Conservation (phyloP, 805 yeast species). For the Kockiozyma suomiensis region DNA sequence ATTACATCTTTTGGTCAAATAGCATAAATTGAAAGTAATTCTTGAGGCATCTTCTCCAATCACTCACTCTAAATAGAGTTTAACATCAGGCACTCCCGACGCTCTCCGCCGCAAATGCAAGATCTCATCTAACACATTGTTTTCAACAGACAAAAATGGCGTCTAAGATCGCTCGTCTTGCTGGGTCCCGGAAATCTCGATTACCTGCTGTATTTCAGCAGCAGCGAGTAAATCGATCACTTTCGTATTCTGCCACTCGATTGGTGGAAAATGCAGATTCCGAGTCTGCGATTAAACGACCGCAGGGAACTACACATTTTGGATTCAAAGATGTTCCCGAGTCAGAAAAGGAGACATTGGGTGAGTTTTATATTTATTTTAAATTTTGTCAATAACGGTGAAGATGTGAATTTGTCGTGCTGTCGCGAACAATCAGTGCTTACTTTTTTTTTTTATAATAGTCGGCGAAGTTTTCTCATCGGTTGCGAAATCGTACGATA, state of each 20-base stretch:
- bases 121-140: no score
- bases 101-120: no score
- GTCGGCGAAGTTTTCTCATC: constrained; percentile 86
- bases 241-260: background rate
- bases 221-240: background rate
- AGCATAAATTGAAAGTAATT: no score
- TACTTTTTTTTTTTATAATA: background rate
- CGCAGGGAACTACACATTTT: constrained; percentile 74
- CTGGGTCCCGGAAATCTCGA: background rate
- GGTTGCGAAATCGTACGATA: constrained; percentile 91
- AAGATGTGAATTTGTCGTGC: no score
- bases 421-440: background rate
- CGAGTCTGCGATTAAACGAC: background rate
- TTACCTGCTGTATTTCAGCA: background rate
- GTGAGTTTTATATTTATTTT: constrained; percentile 4
- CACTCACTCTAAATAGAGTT: no score
- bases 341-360: constrained; percentile 78
- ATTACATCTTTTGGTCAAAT: no score
- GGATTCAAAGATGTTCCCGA: constrained; percentile 83
- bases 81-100: no score
- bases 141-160: no score
- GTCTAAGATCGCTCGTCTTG: background rate
- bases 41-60: no score
- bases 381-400: background rate
- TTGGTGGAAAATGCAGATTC: background rate